phyloP scores from a whole-genome alignment of 2,329 filamentous ascomycete species.

The Microthyrium microscopicum region DNA sequence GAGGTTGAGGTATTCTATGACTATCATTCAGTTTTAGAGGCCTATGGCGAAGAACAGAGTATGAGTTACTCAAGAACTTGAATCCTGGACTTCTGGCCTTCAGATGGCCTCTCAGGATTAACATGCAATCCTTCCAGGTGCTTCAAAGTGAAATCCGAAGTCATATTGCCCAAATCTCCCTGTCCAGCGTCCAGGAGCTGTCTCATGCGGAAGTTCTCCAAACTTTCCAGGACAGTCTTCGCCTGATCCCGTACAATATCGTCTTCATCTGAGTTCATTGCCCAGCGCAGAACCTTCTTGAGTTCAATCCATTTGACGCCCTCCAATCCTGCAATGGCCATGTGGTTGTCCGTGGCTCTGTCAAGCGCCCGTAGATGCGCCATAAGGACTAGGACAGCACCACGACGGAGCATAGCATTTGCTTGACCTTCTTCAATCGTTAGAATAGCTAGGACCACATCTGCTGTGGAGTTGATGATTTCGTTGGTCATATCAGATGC shows the following conservation, averaged over 20 bases:
- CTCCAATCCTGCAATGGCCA: constrained; percentile 34
- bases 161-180: constrained; percentile 14
- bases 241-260: constrained; percentile 52
- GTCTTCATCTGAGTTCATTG: constrained; percentile 50
- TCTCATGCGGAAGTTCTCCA: constrained; percentile 45
- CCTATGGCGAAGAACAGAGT: too few species aligned
- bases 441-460: constrained; percentile 46
- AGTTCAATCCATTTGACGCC: constrained; percentile 43
- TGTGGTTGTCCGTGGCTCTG: constrained; percentile 26
- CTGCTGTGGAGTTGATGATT: constrained; percentile 27
- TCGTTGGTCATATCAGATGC: constrained; percentile 9
- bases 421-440: constrained; percentile 43
- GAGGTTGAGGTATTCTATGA: too few species aligned
- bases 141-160: constrained; percentile 21
- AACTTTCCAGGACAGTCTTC: constrained; percentile 46
- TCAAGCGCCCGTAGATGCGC: constrained; percentile 45
- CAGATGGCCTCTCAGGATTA: constrained; percentile 14
- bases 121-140: constrained; percentile 29
- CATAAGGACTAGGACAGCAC: constrained; percentile 47
- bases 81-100: constrained; percentile 27
- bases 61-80: constrained; percentile 43
- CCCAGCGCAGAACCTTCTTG: constrained; percentile 43
- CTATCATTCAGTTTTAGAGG: too few species aligned
- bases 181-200: constrained; percentile 9
- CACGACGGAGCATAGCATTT: constrained; percentile 47